A percentile compares a stretch with the other conserved stretches of the same genome.
Conservation (phyloP, 75 land plant genomes). For the Sequoiadendron giganteum region DNA sequence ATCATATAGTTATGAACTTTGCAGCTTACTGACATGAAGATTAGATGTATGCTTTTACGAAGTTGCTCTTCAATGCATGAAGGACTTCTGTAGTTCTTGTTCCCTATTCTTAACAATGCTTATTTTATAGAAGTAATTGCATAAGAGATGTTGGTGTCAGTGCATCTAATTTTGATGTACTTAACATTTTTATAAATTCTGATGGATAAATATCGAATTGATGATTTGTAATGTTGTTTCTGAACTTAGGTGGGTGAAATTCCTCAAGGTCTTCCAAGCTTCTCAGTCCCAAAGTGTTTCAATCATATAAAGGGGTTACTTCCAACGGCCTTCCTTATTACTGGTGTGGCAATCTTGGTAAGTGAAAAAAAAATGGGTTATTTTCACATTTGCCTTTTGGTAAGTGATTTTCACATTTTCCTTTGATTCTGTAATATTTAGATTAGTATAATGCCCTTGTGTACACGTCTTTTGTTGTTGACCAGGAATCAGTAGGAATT, state of each 20-base stretch:
- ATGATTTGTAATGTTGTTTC: not conserved
- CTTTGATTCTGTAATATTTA: not conserved
- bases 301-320: constrained; percentile 25
- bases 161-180: not conserved
- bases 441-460: not conserved
- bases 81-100: not conserved
- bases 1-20: not conserved
- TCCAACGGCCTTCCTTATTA: constrained; percentile 42
- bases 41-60: not conserved
- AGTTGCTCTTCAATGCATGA: not conserved
- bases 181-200: not conserved
- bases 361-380: not conserved
- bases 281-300: constrained; percentile 37
- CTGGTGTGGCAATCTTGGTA: constrained; percentile 58
- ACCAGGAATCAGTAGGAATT: constrained; percentile 96
- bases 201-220: not conserved
- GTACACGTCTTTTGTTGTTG: not conserved
- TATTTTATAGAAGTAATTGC: not conserved
- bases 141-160: not conserved
- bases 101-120: not conserved
- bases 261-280: constrained; percentile 52
- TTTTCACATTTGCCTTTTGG: not conserved
- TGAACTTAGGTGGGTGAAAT: constrained; percentile 39
- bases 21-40: not conserved
- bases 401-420: not conserved